phyloP scores from a whole-genome alignment of 306 rosid species.

The Heteromeles arbutifolia region DNA sequence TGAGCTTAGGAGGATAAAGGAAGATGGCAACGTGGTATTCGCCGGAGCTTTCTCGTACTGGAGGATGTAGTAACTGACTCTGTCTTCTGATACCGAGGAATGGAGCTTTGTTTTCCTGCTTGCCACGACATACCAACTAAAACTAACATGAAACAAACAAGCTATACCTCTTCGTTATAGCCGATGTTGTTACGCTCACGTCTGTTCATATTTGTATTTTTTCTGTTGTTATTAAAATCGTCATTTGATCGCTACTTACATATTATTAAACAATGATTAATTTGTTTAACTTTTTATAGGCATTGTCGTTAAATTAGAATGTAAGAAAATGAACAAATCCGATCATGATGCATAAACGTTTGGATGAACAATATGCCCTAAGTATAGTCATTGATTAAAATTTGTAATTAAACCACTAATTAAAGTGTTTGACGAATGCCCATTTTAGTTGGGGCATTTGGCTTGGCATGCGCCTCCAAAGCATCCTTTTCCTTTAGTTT shows the following conservation, averaged over 20 bases:
- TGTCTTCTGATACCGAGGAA: not conserved
- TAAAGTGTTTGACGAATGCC: not conserved
- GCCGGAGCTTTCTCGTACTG: conserved; percentile 6
- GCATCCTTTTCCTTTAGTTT: not conserved
- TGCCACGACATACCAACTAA: not conserved
- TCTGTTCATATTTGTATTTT: too few species aligned
- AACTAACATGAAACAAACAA: not conserved
- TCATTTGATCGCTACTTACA: not conserved
- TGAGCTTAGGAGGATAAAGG: not conserved
- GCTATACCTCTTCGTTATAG: not conserved
- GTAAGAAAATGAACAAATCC: too few species aligned
- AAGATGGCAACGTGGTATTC: not conserved
- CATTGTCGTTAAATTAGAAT: too few species aligned
- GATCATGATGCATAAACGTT: too few species aligned
- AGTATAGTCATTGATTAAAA: not conserved
- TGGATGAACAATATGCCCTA: not conserved
- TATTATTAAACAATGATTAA: not conserved
- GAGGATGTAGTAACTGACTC: not conserved
- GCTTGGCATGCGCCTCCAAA: not conserved
- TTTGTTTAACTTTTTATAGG: too few species aligned
- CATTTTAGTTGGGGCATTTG: not conserved
- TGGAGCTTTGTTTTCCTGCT: not conserved
- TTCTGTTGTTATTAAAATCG: too few species aligned
- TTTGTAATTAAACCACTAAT: not conserved
- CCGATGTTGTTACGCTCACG: not conserved